Evolutionary conservation across 106 monocot species (phyloP).

Genomic region (Phalaenopsis equestris): DNA sequence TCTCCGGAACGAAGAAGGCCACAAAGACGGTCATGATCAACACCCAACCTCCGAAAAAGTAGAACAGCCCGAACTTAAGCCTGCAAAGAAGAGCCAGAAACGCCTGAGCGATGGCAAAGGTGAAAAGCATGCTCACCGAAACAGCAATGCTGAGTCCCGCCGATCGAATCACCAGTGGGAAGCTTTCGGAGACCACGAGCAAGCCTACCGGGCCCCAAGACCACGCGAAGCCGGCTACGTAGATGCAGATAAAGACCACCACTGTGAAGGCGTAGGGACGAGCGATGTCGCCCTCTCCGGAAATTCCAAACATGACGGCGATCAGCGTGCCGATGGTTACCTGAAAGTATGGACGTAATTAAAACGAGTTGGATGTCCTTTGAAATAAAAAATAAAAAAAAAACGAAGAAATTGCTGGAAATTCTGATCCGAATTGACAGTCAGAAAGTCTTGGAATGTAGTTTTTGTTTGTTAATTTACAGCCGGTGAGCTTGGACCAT

Average conservation of each 20-base stretch:
- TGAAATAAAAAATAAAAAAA: too few relatives aligned
- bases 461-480: too few relatives aligned
- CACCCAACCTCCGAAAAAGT: too few relatives aligned
- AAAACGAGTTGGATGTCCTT: too few relatives aligned
- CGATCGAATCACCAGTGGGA: conserved; percentile 17
- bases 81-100: too few relatives aligned
- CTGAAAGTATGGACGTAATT: conserved; percentile 15
- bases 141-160: conserved; percentile 23
- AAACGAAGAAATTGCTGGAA: too few relatives aligned
- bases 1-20: conserved; percentile 25
- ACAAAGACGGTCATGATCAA: conserved; percentile 3
- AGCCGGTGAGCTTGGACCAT: too few relatives aligned
- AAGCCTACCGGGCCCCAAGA: conserved; percentile 24
- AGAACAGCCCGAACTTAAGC: too few relatives aligned
- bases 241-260: conserved; percentile 11
- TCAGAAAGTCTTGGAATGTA: too few relatives aligned
- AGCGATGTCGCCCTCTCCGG: conserved; percentile 8
- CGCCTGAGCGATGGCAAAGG: conserved; percentile 11
- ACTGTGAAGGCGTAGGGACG: conserved; percentile 9
- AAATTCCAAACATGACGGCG: conserved; percentile 13
- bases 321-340: conserved; percentile 30
- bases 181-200: conserved; percentile 17
- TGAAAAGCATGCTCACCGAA: conserved; percentile 21
- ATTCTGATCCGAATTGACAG: too few relatives aligned
- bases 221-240: conserved; percentile 21